Evolutionary conservation across 768 basidiomycete species (phyloP), one percentile per base, ranked within the genome.

Genomic region (Plicaturopsis crispa): DNA sequence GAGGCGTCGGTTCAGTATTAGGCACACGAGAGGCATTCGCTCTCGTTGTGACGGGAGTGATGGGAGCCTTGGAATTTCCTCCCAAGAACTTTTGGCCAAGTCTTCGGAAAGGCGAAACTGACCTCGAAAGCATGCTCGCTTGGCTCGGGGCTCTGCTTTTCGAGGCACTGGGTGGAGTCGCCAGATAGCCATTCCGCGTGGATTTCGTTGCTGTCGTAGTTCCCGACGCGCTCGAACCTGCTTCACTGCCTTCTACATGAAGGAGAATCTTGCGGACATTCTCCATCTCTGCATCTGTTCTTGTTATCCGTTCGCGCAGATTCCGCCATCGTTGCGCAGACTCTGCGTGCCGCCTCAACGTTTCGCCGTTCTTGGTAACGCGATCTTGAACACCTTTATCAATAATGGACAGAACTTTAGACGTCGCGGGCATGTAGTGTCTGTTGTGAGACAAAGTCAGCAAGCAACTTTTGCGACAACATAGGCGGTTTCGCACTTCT

Each of bases 301-400:
- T 69, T 16, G 72, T 52, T 48, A 96, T 90, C 36, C 87, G 76
- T 39, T 90, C 86, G 45, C 73, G 73, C 23, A 96, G 65, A 47
- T 72, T 79, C 44, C 73, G 72, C 91, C 91, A 96, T 35, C 89
- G 73, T 48, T 84, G 78, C 14, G 82, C 84, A 45, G 89, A 89
- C 51, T 96, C 93, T 2, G 85, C 84, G 55, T 89, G 88, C 48
- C 90, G 70, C 43, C 93, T 73, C 35, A 98, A 62, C 23, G 90
- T 90, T 63, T 97, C 94, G 1, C 94, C 94, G 46, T 97, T 98
- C 73, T 91, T 93, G 16, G 93, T 97, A 4, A 91, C 83, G 39
- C 93, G 78, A 46, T 96, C 92, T 40, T 78, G 77, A 20, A 97
- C 85, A 18, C 92, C 92, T 59, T 90, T 96, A 57, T 91, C 90